Evolutionary conservation across 805 yeast genomes (phyloP).

Genomic region (Candida argentea): DNA sequence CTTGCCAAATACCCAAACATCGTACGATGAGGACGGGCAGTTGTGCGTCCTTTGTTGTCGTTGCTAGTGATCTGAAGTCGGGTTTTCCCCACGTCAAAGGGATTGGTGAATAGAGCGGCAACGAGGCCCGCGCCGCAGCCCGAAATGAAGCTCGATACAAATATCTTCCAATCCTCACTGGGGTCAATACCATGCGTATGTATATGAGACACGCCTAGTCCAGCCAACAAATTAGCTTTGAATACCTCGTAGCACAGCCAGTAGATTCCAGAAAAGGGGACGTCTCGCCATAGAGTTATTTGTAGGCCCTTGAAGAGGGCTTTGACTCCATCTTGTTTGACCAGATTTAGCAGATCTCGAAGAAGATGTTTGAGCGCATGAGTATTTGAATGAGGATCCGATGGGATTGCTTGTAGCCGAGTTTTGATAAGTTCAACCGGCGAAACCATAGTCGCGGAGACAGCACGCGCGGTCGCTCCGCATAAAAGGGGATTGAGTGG

Average conservation of each 20-base stretch:
- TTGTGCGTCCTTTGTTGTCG: constrained; percentile 5
- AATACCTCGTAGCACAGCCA: constrained; percentile 76
- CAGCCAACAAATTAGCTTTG: constrained; percentile 17
- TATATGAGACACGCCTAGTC: constrained; percentile 6
- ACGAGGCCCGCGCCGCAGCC: constrained; percentile 79
- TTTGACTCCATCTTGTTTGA: constrained; percentile 45
- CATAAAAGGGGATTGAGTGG: constrained; percentile 75
- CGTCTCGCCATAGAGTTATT: constrained; percentile 92
- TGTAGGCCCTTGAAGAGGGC: constrained; percentile 78
- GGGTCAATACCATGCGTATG: constrained; percentile 2
- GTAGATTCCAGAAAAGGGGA: constrained; percentile 90
- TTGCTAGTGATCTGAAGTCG: constrained; percentile 60
- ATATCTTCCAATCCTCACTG: constrained; percentile 32
- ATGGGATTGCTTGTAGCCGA: constrained; percentile 80
- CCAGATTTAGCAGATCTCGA: constrained; percentile 41
- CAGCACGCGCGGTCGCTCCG: constrained; percentile 72
- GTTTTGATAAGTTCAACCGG: constrained; percentile 87
- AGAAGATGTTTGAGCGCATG: constrained; percentile 36
- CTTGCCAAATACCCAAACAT: constrained; percentile 59
- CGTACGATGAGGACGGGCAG: constrained; percentile 30
- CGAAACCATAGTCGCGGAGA: constrained; percentile 78
- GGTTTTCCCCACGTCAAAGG: constrained; percentile 96
- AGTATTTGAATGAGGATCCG: constrained; percentile 18
- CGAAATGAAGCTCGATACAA: constrained; percentile 57
- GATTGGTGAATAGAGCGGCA: constrained; percentile 85